These are phyloP conservation scores for Articulospora tetracladia DNA, from an alignment of 495 filamentous ascomycete species.

Conservation along the genomic window DNA sequence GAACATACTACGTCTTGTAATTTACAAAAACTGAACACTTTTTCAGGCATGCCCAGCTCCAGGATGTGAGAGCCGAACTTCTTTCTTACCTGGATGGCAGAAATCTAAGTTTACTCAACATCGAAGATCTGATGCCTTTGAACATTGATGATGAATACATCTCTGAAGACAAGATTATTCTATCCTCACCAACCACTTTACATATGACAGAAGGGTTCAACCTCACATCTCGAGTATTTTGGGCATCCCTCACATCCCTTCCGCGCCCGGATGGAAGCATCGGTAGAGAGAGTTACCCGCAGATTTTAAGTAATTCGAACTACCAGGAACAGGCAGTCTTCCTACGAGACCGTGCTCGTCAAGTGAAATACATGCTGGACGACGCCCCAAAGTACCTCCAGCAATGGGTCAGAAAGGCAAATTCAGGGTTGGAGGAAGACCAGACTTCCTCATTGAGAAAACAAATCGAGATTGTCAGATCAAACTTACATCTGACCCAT, in stretches of 20 bases:
- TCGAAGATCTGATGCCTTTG: neutral
- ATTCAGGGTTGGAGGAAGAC: neutral
- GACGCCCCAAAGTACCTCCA: neutral
- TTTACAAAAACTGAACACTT: too few species aligned
- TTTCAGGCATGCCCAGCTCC: neutral
- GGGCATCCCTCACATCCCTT: neutral
- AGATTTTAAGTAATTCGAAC: neutral
- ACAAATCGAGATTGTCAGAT: neutral
- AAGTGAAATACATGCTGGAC: neutral
- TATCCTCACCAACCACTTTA: neutral
- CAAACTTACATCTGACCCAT: neutral
- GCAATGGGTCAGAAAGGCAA: neutral
- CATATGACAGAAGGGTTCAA: neutral
- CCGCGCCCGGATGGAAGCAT: neutral
- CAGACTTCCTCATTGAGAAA: too few species aligned
- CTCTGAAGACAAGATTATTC: neutral
- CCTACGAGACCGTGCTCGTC: neutral
- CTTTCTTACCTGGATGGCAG: neutral
- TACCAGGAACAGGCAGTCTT: neutral
- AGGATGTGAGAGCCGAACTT: neutral
- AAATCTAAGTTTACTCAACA: neutral
- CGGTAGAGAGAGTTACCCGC: neutral
- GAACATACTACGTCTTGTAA: neutral
- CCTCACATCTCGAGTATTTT: neutral
- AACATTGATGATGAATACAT: neutral